These are phyloP conservation scores for Psidium friedrichsthalianum DNA, from an alignment of 345 rosid genomes.

Conservation along the genomic window DNA sequence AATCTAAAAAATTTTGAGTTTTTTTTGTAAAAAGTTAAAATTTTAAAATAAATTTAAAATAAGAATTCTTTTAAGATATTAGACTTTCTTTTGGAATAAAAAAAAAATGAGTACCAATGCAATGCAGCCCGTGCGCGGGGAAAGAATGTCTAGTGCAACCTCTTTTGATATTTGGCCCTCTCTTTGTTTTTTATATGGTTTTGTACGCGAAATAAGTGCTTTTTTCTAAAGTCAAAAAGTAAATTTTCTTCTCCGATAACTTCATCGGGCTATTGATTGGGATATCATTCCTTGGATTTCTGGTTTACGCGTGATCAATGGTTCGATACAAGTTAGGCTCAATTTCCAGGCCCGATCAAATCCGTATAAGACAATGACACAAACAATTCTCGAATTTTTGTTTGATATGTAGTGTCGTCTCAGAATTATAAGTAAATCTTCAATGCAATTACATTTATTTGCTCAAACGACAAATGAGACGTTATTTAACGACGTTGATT, in stretches of 20 bases:
- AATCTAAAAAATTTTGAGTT: too few relatives aligned
- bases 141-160: background rate
- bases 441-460: rapidly evolving
- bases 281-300: background rate
- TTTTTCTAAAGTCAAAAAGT: too few relatives aligned
- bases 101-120: background rate
- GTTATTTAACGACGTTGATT: background rate
- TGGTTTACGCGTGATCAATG: background rate
- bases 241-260: too few relatives aligned
- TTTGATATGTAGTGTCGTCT: rapidly evolving
- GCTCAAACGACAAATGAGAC: background rate
- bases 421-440: background rate
- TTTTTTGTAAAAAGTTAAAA: too few relatives aligned
- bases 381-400: background rate
- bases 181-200: background rate
- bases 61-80: too few relatives aligned
- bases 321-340: background rate
- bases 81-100: too few relatives aligned
- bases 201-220: too few relatives aligned
- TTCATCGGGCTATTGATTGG: background rate
- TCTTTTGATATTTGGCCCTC: background rate
- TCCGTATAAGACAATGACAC: background rate
- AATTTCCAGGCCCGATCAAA: rapidly evolving
- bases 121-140: background rate
- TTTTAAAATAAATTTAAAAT: too few relatives aligned